A percentile compares a stretch with the other conserved stretches of the same genome.
phyloP scores from a whole-genome alignment of 163 green algal species.

The Coccomyxa subellipsoidea region DNA sequence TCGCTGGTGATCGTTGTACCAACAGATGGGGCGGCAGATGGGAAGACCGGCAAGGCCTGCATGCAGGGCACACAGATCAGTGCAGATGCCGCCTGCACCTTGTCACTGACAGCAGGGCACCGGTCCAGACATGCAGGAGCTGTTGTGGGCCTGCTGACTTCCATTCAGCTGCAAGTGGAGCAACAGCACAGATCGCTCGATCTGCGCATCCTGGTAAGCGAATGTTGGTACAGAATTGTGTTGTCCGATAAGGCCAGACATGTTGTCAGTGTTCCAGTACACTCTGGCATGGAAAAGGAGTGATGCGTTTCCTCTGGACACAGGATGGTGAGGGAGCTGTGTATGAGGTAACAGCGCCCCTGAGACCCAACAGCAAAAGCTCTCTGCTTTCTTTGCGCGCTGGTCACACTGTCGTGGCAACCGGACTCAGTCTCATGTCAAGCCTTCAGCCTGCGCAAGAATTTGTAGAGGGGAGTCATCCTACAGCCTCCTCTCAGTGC shows the following conservation, averaged over 20 bases:
- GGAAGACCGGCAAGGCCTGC: background rate
- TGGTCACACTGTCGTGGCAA: background rate
- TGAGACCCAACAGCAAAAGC: background rate
- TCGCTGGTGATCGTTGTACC: background rate
- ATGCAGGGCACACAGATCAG: background rate
- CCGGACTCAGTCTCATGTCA: background rate
- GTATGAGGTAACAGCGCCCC: background rate
- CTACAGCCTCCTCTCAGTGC: background rate
- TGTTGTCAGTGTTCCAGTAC: too few relatives aligned
- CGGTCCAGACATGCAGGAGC: background rate
- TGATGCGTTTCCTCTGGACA: too few relatives aligned
- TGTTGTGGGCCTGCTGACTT: background rate
- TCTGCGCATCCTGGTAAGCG: background rate
- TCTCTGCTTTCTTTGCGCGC: background rate
- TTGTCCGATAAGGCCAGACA: too few relatives aligned
- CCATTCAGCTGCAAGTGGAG: background rate
- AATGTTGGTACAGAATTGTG: too few relatives aligned
- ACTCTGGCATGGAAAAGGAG: too few relatives aligned
- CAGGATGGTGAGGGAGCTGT: background rate
- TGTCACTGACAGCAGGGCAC: background rate
- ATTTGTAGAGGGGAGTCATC: background rate
- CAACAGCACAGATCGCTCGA: background rate
- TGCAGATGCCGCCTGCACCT: background rate
- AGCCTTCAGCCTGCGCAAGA: background rate
- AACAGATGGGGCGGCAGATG: background rate